Conservation (phyloP, 352 stramenopile genomes). For the Globisporangium echinulatum region DNA sequence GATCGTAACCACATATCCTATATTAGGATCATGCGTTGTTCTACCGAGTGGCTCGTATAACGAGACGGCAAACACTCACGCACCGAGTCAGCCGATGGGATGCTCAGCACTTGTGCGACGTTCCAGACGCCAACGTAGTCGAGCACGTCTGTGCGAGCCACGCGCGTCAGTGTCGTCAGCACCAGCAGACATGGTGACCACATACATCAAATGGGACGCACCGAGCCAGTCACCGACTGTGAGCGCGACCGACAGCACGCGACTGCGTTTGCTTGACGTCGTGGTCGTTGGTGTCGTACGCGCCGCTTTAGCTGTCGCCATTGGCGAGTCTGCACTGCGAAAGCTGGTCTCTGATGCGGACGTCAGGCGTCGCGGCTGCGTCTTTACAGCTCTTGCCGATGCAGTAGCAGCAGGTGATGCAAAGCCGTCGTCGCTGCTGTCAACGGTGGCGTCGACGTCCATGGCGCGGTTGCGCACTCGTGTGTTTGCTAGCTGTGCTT, state of each 20-base stretch:
- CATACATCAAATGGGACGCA: neutral
- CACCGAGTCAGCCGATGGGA: conserved; percentile 7
- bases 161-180: neutral
- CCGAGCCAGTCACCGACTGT: conserved; percentile 12
- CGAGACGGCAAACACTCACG: neutral
- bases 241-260: conserved; percentile 7
- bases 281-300: neutral
- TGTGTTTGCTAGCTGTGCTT: neutral
- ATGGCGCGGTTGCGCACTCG: neutral
- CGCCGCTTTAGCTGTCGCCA: neutral
- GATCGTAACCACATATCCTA: neutral
- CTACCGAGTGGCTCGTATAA: neutral
- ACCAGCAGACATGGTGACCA: too few relatives aligned
- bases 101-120: conserved; percentile 11
- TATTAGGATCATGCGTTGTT: neutral
- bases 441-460: neutral
- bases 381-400: neutral
- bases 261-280: neutral
- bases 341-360: too few relatives aligned
- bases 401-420: neutral
- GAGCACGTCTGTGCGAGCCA: conserved; percentile 10
- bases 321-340: neutral
- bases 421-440: neutral
- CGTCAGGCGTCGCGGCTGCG: neutral
- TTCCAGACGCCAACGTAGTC: conserved; percentile 18